phyloP scores from a whole-genome alignment of 2,329 filamentous ascomycete genomes.

The Neofusicoccum sp. region DNA sequence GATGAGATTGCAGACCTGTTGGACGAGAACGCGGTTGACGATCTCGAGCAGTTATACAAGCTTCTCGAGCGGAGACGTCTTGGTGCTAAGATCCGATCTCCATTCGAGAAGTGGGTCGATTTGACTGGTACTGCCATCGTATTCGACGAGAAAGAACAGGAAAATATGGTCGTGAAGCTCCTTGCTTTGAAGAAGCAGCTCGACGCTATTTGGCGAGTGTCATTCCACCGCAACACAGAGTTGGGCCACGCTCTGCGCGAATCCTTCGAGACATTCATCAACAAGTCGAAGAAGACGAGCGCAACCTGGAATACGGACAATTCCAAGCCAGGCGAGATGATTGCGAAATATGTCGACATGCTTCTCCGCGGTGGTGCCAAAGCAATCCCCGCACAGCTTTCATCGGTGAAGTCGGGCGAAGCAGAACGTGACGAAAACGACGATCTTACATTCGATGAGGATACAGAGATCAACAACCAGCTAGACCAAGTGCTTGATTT shows the following conservation, averaged over 20 bases:
- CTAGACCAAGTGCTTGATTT: slow-evolving; percentile 90
- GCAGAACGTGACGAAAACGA: slow-evolving; percentile 62
- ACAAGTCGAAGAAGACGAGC: slow-evolving; percentile 71
- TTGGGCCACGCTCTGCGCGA: slow-evolving; percentile 79
- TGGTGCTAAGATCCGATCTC: slow-evolving; percentile 64
- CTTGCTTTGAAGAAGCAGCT: slow-evolving; percentile 77
- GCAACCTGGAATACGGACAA: slow-evolving; percentile 77
- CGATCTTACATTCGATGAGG: slow-evolving; percentile 74
- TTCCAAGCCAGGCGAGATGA: slow-evolving; percentile 96
- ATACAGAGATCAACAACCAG: slow-evolving; percentile 86
- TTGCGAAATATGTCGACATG: slow-evolving; percentile 93
- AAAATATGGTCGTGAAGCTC: slow-evolving; percentile 83
- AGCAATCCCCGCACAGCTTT: slow-evolving; percentile 68
- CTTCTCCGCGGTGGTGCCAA: slow-evolving; percentile 85
- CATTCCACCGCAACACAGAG: slow-evolving; percentile 74
- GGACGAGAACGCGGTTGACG: slow-evolving; percentile 64
- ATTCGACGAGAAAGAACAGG: slow-evolving; percentile 71
- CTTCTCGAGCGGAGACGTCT: slow-evolving; percentile 71
- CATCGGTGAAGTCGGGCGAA: slow-evolving; percentile 55
- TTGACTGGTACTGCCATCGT: slow-evolving; percentile 74
- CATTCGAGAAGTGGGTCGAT: slow-evolving; percentile 79
- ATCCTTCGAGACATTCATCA: slow-evolving; percentile 87
- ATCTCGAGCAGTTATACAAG: slow-evolving; percentile 74
- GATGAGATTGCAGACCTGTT: slow-evolving; percentile 71
- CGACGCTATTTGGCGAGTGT: slow-evolving; percentile 71